Evolutionary conservation across 257 asterid genomes (phyloP), one percentile per base, ranked within the genome.

Genomic region (Buddleja alternifolia): DNA sequence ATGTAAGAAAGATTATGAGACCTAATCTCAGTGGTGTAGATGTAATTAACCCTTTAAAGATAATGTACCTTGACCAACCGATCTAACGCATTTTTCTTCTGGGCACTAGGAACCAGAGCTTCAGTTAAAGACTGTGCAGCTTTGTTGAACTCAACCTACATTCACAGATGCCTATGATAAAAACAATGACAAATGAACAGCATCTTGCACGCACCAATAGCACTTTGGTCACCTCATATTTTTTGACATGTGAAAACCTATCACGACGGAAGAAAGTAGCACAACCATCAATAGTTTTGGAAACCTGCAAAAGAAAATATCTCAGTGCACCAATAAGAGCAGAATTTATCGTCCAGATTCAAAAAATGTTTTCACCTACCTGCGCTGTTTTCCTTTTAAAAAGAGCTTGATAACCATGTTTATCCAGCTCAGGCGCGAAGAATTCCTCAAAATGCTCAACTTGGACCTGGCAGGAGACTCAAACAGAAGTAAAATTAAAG

Each of bases 261-360:
- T 94, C 99, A 59, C 97, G 91, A 16, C 99, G 97, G 77, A 91
- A 94, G 77, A 94, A 94, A 48, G 99, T 94, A 77, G 99, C 99
- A 81, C 97, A 94, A 51, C 99, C 97, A 77, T 94, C 97, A 70
- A 86, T 53, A 25, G 53, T 81, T 71, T 80, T 78, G 54, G 79
- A 85, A 68, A 86, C 93, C 99, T 94, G 86, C 75, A 74, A 58
- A 72, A 6, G 15, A 20, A 56, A 51, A 69, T 15, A 34, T 36
- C 76, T 55, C 23, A 20, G 48, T 39, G 44, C 59, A 54, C 67
- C 40, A 76, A 60, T 58, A 70, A 72, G 66, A 71, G 59, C 61
- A 46, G 39, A 42, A 47, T 20, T 42, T 15, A 42, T 54, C 55
- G 60, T 44, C 68, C 55, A 53, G 45, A 55, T 58, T 60, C 60